phyloP scores from a whole-genome alignment of 169 alveolate genomes.

The Cryptosporidium meleagridis region DNA sequence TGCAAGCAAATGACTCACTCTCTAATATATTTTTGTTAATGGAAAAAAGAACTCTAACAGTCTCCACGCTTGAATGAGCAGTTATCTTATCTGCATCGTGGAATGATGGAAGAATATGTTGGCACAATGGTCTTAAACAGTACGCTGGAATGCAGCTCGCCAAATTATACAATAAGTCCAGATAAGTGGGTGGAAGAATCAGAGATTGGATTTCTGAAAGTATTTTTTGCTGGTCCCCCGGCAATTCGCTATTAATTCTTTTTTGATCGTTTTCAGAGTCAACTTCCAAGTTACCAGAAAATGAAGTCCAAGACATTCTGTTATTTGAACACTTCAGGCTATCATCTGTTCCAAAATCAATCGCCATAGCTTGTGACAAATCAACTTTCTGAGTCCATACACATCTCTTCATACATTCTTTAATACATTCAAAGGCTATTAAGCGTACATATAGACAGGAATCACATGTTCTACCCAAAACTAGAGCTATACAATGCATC shows the following conservation, averaged over 20 bases:
- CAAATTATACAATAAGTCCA: slow-evolving; percentile 11
- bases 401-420: slow-evolving; percentile 66
- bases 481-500: slow-evolving; percentile 69
- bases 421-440: slow-evolving; percentile 65
- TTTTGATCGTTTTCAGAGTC: neutral
- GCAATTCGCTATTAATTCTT: neutral
- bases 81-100: slow-evolving; percentile 61
- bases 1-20: slow-evolving; percentile 43
- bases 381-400: slow-evolving; percentile 59
- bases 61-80: slow-evolving; percentile 65
- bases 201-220: slow-evolving; percentile 38
- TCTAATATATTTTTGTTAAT: slow-evolving; percentile 55
- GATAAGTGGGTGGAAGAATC: slow-evolving; percentile 46
- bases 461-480: slow-evolving; percentile 65
- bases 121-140: slow-evolving; percentile 68
- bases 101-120: slow-evolving; percentile 65
- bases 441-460: slow-evolving; percentile 41
- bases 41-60: slow-evolving; percentile 33
- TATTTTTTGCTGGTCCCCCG: neutral
- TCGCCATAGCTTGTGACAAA: neutral
- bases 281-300: neutral
- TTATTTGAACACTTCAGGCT: neutral
- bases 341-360: slow-evolving; percentile 22
- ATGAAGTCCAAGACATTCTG: neutral
- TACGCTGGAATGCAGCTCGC: slow-evolving; percentile 60